Evolutionary conservation across 176 grass and related monocot genomes (phyloP), one percentile per base, ranked within the genome.

Genomic region (Canna indica): DNA sequence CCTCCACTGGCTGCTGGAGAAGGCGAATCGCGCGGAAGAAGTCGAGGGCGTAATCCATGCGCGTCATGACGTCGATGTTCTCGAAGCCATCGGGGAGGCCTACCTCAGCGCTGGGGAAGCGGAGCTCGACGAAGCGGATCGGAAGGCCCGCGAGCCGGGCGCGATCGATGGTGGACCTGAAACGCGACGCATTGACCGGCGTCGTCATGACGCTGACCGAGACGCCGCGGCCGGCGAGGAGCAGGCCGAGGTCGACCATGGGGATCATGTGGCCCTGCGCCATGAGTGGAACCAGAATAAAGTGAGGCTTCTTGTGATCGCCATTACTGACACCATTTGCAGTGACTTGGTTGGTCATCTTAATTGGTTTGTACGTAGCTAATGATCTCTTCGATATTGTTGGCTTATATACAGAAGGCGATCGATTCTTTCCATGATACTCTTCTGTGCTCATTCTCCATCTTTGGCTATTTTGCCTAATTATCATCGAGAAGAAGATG

Each of bases 231-330:
- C 64, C 59, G 16, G 85, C 82, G 31, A 91, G 79, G 74, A 88
- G 80, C 58, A 67, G 72, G 16, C 53, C 82, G 32, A 91, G 75
- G 73, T 91, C 85, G 6, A 81, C 65, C 59, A 81, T 78, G 44
- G 82, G 80, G 70, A 88, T 85, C 33, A 91, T 71, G 82, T 85
- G 88, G 70, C 88, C 86, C 50, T 72, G 86, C 33, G 69, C 66
- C 45, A 68, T 54, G 30, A 76, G 72, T 34, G 85, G 85, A 68
- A 88, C 78, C 16, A 91, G 42, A 0, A 85, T 64, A 26, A 91
- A 75, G 74, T 83, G 85, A 77, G 81, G 39, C 50, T 54, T 54
- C 50, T 44, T 5, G 7, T 7, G 41, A 11, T 44, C 41, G 41
- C 18, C 50, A 54, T 54, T 5, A 7, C 20, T 18, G 22, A 54